Evolutionary conservation across 1,284 basidiomycete genomes (phyloP).

Genomic region (Volvariella volvacea): DNA sequence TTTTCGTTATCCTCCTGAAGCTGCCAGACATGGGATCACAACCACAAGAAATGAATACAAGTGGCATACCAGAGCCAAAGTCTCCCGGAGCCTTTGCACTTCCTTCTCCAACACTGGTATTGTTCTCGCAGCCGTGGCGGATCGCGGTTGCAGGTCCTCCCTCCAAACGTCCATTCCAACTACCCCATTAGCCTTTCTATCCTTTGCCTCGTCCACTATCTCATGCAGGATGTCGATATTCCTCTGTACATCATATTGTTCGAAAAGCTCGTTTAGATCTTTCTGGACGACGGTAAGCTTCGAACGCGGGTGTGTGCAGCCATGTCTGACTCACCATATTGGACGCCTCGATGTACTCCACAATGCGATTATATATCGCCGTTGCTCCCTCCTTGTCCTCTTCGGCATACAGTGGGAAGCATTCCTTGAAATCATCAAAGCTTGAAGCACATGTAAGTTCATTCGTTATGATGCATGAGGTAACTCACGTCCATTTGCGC

Average conservation of each 20-base stretch:
- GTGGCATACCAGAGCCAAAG: constrained; percentile 40
- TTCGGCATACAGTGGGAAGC: constrained; percentile 68
- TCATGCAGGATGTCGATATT: constrained; percentile 64
- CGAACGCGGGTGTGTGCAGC: constrained; percentile 8
- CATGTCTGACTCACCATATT: constrained; percentile 40
- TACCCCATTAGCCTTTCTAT: constrained; percentile 43
- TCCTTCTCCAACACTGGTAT: constrained; percentile 54
- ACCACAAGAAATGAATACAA: neutral
- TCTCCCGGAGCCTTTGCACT: constrained; percentile 39
- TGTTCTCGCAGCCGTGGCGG: constrained; percentile 54
- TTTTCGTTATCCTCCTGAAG: constrained; percentile 47
- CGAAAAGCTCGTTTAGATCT: constrained; percentile 53
- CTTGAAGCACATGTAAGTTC: constrained; percentile 24
- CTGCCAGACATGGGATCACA: constrained; percentile 23
- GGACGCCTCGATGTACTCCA: constrained; percentile 60
- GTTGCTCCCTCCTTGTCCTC: constrained; percentile 65
- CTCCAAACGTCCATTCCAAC: constrained; percentile 49
- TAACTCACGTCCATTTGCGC: constrained; percentile 67
- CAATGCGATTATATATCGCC: constrained; percentile 59
- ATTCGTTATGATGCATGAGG: neutral
- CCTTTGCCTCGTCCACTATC: constrained; percentile 63
- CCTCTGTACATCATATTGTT: constrained; percentile 55
- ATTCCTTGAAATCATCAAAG: constrained; percentile 71
- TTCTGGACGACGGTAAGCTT: constrained; percentile 27
- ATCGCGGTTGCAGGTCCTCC: constrained; percentile 50